Base-by-base conservation (phyloP, 2,329 filamentous ascomycete species). In the Tolypocladium tundrense region DNA sequence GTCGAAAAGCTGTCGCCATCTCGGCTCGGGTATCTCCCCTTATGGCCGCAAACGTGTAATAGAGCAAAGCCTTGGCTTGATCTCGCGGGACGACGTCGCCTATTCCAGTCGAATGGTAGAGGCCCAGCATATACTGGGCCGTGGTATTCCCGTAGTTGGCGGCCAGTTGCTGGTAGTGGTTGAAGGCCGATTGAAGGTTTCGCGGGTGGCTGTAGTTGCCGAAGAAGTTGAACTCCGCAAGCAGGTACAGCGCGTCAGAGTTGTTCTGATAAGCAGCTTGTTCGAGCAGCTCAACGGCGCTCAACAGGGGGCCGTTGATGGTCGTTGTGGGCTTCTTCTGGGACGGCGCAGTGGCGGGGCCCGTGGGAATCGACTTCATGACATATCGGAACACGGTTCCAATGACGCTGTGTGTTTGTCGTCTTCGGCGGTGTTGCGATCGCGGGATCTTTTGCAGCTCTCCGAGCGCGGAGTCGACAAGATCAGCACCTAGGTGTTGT, bases 141-240 rank as follows among this genome's bases (percentile, higher is more conserved):
- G 93, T 96, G 63, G 85, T 88, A 72, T 99, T 97, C 51, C 93
- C 94, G 63, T 88, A 83, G 59, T 87, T 71, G 21, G 81, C 79
- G 3, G 93, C 90, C 57, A 99, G 80, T 60, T 86, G 80, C 61
- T 88, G 79, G 72, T 97, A 99, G 75, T 90, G 83, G 63, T 82
- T 79, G 69, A 96, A 96, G 0, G 94, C 90, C 53, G 83, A 79
- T 39, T 82, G 78, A 64, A 96, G 91, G 69, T 97, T 86, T 62
- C 87, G 82, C 1, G 93, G 92, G 67, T 97, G 83, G 27, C 90
- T 88, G 73, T 88, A 96, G 73, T 97, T 97, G 69, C 94, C 94
- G 67, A 94, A 91, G 73, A 97, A 97, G 76, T 95, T 96, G 81
- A 99, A 87, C 70, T 99, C 90, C 21, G 90, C 94, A 31, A 99